A percentile compares a stretch with the other conserved stretches of the same genome.
phyloP scores from a whole-genome alignment of 164 flowering plant genomes.

The Sextonia rubra region DNA sequence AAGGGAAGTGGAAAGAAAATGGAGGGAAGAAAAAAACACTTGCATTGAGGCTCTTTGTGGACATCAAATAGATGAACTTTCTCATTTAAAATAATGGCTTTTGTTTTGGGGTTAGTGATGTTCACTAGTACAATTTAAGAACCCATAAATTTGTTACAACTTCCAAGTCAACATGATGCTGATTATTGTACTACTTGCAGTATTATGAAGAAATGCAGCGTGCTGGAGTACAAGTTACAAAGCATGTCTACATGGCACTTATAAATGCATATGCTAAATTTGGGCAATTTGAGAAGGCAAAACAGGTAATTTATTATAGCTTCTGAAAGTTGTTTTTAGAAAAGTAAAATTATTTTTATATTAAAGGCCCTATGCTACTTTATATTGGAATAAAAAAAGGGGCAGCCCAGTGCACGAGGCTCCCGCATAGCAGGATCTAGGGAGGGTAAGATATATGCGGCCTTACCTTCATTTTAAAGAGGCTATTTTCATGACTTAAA shows the following conservation, averaged over 20 bases:
- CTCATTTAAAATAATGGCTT: not conserved
- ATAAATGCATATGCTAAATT: conserved; percentile 71
- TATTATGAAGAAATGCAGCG: conserved; percentile 45
- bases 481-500: too few relatives aligned
- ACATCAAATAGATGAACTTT: not conserved
- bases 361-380: not conserved
- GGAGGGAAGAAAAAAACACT: too few relatives aligned
- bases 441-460: too few relatives aligned
- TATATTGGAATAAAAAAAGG: too few relatives aligned
- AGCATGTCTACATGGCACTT: conserved; percentile 64
- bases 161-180: not conserved
- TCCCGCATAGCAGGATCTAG: too few relatives aligned
- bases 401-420: too few relatives aligned
- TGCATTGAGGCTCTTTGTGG: too few relatives aligned
- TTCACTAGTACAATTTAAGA: not conserved
- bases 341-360: too few relatives aligned
- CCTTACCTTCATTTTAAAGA: too few relatives aligned
- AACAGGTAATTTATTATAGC: conserved; percentile 50
- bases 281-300: conserved; percentile 81
- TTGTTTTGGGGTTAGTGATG: too few relatives aligned
- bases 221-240: conserved; percentile 40
- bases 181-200: conserved; percentile 40
- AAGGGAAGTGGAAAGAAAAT: too few relatives aligned
- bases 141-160: too few relatives aligned
- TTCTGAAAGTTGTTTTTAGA: not conserved